Evolutionary conservation across 129 eudicot genomes (phyloP), one percentile per base, ranked within the genome.

Genomic region (Lonicera japonica): DNA sequence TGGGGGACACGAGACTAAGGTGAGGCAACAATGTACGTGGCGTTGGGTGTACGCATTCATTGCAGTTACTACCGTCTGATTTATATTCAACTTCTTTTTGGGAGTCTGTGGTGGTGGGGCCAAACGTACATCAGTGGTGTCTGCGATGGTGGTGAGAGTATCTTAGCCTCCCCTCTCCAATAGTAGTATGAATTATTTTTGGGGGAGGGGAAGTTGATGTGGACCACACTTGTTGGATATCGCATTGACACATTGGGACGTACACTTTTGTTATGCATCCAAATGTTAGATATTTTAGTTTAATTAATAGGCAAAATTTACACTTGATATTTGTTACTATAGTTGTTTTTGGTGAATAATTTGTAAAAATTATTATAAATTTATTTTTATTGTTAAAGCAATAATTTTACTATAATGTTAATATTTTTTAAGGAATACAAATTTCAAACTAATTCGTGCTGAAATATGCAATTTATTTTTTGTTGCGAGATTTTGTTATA

Each of bases 181-280:
- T 14, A 5, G 14, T 15, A 39, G 67, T 36, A 40, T 54, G 40
- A 21, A 60, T 15, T 43, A 15, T 23, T 39, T 15, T 43, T 21
- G 16, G 23, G 5, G 17, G 65, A 60, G 19, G 21, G 21, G 8
- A 56, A 54, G 58, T 63, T 56, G 64, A 54, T 18, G 70, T 63
- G 64, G 76, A 71, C 64, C 51, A 43, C 22, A 22, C 55, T 70
- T 70, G 69, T 70, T 62, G 69, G 55, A 29, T 5, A 12, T 23
- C 18, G 23, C 15, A 19, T 18, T 21, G 24, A 12, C 22, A 38
- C 50, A 47, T 25, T 72, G 29, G 70, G 60, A 63, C 48, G 65
- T 55, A 40, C 54, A 45, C 65, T 46, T 72, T 53, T 71, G 76
- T 60, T 55, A 46, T 57, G 70, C 24, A 72, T 72, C 59, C 23